phyloP scores from a whole-genome alignment of 768 basidiomycete genomes.

The Myochromella boudieri region DNA sequence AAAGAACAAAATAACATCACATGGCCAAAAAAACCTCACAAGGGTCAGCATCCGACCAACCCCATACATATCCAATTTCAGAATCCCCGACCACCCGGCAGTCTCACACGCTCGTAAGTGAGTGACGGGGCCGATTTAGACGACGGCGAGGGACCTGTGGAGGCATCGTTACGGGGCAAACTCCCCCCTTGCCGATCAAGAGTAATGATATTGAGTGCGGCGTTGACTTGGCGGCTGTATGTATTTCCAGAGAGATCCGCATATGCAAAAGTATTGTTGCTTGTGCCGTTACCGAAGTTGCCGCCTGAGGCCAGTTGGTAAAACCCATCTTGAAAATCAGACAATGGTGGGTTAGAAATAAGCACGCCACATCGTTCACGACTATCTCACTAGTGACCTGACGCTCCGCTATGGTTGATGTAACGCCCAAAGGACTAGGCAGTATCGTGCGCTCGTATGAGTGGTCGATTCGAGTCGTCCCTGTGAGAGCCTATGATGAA shows the following conservation, averaged over 20 bases:
- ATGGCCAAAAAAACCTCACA: no score
- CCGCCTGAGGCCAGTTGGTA: conserved; percentile 29
- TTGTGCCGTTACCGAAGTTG: conserved; percentile 68
- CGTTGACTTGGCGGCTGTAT: conserved; percentile 58
- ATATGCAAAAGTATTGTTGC: conserved; percentile 66
- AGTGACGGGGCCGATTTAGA: neutral
- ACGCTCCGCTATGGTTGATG: conserved; percentile 55
- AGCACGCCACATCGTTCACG: conserved; percentile 12
- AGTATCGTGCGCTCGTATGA: conserved; percentile 60
- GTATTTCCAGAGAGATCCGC: conserved; percentile 60
- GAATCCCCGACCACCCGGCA: conserved; percentile 11
- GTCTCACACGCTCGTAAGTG: conserved; percentile 8
- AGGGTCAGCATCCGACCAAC: no score
- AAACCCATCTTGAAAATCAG: conserved; percentile 40
- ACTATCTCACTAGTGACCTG: conserved; percentile 55
- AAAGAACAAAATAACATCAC: neutral
- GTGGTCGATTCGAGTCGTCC: conserved; percentile 59
- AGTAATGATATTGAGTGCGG: conserved; percentile 60
- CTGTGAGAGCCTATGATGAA: conserved; percentile 34
- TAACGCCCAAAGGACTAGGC: conserved; percentile 58
- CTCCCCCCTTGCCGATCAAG: conserved; percentile 57
- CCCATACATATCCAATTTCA: no score
- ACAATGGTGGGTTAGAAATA: conserved; percentile 35
- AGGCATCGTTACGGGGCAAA: conserved; percentile 26
- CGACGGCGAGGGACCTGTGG: neutral